These are phyloP conservation scores for Colletotrichum navitas DNA, from an alignment of 2,329 filamentous ascomycete genomes.

Conservation along the genomic window DNA sequence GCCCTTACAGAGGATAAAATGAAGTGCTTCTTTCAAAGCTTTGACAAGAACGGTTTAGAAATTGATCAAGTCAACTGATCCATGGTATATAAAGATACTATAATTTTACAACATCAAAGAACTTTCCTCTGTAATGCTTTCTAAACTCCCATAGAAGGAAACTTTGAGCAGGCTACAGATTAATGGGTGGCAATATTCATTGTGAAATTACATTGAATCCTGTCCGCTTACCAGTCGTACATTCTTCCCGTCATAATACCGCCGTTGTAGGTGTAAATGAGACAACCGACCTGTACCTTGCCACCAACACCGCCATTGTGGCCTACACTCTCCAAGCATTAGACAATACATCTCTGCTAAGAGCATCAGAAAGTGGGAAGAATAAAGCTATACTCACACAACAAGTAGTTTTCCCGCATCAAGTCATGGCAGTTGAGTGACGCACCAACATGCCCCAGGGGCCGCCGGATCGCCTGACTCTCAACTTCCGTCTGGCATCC, in stretches of 20 bases:
- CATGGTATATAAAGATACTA: background rate
- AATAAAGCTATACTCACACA: background rate
- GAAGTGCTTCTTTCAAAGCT: background rate
- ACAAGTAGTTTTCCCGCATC: constrained; percentile 4
- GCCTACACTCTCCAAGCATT: background rate
- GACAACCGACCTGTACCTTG: constrained; percentile 5
- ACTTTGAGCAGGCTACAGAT: background rate
- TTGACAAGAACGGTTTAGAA: background rate
- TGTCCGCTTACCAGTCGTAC: background rate
- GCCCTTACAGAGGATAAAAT: background rate
- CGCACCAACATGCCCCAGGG: background rate
- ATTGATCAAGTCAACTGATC: background rate
- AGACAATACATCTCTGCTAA: background rate
- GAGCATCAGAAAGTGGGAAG: background rate
- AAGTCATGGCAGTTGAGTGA: background rate
- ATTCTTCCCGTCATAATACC: background rate
- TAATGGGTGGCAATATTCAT: background rate
- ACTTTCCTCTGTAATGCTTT: too few species aligned
- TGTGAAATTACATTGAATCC: background rate
- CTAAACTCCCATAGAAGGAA: background rate
- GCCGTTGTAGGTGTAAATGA: constrained; percentile 15
- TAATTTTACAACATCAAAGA: background rate
- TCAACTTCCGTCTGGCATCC: background rate
- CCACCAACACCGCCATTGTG: constrained; percentile 9
- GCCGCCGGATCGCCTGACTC: background rate